Evolutionary conservation across 306 rosid species (phyloP).

Genomic region (Adenanthera pavonina): DNA sequence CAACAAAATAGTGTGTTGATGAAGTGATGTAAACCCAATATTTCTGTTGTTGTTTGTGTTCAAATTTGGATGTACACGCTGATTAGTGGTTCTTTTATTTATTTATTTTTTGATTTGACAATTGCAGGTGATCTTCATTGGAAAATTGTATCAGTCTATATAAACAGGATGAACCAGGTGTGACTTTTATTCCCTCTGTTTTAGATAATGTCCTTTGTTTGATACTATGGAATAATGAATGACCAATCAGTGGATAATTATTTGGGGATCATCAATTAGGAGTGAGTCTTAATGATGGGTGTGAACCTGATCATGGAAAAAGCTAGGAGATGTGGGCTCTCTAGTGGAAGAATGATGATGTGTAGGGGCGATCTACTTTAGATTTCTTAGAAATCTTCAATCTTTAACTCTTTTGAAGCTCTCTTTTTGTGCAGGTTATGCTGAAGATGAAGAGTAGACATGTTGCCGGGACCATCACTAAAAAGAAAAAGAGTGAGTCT

Average conservation of each 20-base stretch:
- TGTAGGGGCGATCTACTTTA: conserved; percentile 46
- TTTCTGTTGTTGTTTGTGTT: background rate
- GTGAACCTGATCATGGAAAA: conserved; percentile 47
- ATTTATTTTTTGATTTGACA: conserved; percentile 12
- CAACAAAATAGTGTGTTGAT: background rate
- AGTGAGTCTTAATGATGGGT: conserved; percentile 37
- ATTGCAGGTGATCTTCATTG: conserved; percentile 94
- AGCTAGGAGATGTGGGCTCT: conserved; percentile 41
- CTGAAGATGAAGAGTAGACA: conserved; percentile 99
- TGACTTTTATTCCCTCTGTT: conserved; percentile 28
- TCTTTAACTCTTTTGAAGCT: conserved; percentile 43
- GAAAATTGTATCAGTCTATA: conserved; percentile 91
- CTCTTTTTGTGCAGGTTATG: conserved; percentile 82
- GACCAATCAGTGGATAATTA: conserved; percentile 47
- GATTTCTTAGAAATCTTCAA: conserved; percentile 42
- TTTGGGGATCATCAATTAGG: conserved; percentile 58
- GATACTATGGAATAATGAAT: conserved; percentile 4
- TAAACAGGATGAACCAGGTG: conserved; percentile 84
- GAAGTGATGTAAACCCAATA: background rate
- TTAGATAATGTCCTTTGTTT: background rate
- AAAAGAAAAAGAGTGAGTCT: conserved; percentile 98
- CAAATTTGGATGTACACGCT: background rate
- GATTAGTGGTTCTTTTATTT: background rate
- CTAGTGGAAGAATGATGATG: conserved; percentile 39
- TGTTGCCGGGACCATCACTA: conserved; percentile 97